These are phyloP conservation scores for Vitis riparia DNA, from an alignment of 164 flowering plant species.

Conservation along the genomic window DNA sequence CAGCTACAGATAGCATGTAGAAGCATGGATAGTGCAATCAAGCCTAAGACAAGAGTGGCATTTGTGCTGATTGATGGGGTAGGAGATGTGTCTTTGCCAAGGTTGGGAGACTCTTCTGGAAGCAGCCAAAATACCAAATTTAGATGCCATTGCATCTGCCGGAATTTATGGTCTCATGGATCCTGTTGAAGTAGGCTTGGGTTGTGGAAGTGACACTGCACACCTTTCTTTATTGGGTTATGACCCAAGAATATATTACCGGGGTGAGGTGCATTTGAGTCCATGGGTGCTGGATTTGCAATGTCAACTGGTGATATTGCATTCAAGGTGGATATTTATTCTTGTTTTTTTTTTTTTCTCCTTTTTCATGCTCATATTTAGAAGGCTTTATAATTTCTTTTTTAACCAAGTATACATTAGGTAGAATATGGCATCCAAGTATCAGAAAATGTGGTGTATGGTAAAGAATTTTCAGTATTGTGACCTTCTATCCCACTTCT, in stretches of 20 bases:
- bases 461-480: neutral
- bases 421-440: neutral
- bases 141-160: slow-evolving; percentile 96
- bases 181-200: slow-evolving; percentile 95
- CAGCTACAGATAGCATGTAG: neutral
- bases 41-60: slow-evolving; percentile 72
- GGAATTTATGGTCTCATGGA: slow-evolving; percentile 98
- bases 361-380: too few species aligned
- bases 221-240: slow-evolving; percentile 92
- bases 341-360: neutral
- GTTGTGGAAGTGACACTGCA: slow-evolving; percentile 97
- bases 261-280: slow-evolving; percentile 98
- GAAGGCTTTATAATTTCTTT: too few species aligned
- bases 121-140: slow-evolving; percentile 66
- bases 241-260: slow-evolving; percentile 84
- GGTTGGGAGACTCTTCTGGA: slow-evolving; percentile 76
- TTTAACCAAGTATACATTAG: neutral
- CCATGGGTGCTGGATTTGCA: slow-evolving; percentile 98
- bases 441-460: neutral
- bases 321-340: slow-evolving; percentile 59
- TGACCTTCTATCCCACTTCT: neutral
- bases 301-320: slow-evolving; percentile 99
- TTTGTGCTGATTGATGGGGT: slow-evolving; percentile 91
- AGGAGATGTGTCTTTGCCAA: slow-evolving; percentile 91
- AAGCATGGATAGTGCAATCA: slow-evolving; percentile 33